Percentiles rank a stretch among this genome's conserved stretches.
phyloP scores from a whole-genome alignment of 208 protist genomes.

The Trypanosoma theileri region DNA sequence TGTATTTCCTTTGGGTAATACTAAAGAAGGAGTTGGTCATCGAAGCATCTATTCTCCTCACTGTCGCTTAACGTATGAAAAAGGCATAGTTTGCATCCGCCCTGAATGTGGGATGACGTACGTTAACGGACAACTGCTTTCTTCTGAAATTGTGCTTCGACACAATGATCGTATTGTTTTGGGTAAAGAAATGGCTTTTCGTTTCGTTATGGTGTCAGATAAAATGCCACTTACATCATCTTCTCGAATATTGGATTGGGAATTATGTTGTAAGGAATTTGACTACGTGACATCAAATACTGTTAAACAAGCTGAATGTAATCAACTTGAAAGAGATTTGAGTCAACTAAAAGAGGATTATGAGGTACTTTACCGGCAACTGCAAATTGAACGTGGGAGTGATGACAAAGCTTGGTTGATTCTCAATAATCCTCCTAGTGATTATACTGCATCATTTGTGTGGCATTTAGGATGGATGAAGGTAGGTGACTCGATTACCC shows the following conservation, averaged over 20 bases:
- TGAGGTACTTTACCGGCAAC: conserved; percentile 35
- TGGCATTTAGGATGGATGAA: conserved; percentile 50
- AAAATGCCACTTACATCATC: conserved; percentile 10
- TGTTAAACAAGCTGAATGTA: conserved; percentile 21
- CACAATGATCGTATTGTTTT: conserved; percentile 68
- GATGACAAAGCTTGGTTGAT: conserved; percentile 41
- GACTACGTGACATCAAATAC: conserved; percentile 26
- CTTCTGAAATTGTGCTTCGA: conserved; percentile 37
- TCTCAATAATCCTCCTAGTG: conserved; percentile 49
- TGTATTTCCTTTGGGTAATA: conserved; percentile 32
- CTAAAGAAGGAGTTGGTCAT: conserved; percentile 26
- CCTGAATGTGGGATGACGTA: conserved; percentile 69
- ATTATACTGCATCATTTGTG: conserved; percentile 39
- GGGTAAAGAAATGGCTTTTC: conserved; percentile 55
- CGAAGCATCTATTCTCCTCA: conserved; percentile 68
- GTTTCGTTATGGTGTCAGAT: conserved; percentile 43
- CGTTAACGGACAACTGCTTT: conserved; percentile 51
- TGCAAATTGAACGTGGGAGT: conserved; percentile 30
- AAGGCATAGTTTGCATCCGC: conserved; percentile 36
- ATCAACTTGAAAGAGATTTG: conserved; percentile 35
- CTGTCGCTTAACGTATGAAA: conserved; percentile 46
- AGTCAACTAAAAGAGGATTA: conserved; percentile 30
- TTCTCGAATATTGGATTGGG: conserved; percentile 67
- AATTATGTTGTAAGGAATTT: conserved; percentile 59
- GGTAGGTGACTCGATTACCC: conserved; percentile 31